Conservation (phyloP, 805 yeast genomes). For the Cyberlindnera bimundalis region DNA sequence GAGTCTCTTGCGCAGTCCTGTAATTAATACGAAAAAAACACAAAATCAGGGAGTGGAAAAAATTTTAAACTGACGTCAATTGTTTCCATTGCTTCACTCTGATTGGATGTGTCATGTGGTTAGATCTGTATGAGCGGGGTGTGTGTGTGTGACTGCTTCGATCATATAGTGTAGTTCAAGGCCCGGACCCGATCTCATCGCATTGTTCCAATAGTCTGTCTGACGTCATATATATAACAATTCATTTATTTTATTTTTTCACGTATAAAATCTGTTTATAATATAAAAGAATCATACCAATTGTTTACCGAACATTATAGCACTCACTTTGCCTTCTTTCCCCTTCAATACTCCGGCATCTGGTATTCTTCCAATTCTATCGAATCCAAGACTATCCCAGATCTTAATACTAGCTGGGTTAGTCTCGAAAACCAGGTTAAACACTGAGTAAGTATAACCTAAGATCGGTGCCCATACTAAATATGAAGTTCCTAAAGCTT, state of each 20-base stretch:
- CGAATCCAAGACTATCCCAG: slow-evolving; percentile 85
- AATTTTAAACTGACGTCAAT: no score
- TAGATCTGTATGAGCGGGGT: no score
- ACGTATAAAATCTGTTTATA: no score
- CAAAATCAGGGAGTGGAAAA: no score
- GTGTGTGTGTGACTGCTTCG: neutral
- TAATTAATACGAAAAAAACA: no score
- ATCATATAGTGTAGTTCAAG: neutral
- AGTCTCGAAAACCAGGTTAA: slow-evolving; percentile 81
- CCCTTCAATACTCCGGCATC: slow-evolving; percentile 76
- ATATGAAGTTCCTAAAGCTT: slow-evolving; percentile 63
- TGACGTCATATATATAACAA: no score
- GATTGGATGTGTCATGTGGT: neutral
- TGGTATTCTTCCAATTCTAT: slow-evolving; percentile 69
- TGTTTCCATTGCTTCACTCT: neutral
- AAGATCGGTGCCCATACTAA: slow-evolving; percentile 69
- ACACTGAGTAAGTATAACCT: slow-evolving; percentile 81
- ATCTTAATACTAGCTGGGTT: slow-evolving; percentile 70
- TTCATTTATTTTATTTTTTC: no score
- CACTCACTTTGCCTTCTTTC: slow-evolving; percentile 60
- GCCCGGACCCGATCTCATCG: neutral
- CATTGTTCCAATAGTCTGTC: neutral
- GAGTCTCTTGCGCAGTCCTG: no score
- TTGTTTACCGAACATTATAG: slow-evolving; percentile 72
- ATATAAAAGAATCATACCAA: slow-evolving; percentile 26